Base-by-base conservation (phyloP, 495 filamentous ascomycete species). In the Aspergillus indologenus region DNA sequence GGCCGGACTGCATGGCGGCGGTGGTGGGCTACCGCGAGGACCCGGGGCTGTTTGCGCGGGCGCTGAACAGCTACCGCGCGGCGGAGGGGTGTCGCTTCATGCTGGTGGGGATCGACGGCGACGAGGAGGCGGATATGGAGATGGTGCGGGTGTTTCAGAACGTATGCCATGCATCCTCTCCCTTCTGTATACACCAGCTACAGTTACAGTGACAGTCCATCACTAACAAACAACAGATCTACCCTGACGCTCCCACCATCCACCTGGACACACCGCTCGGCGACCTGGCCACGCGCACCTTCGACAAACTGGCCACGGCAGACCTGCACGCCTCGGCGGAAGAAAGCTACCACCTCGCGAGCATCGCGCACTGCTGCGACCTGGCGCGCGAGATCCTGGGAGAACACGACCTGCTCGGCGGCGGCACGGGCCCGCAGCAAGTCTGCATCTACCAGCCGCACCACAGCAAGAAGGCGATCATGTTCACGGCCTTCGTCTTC, bases 11-110 rank as follows among this genome's bases (percentile, higher is more conserved):
- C 31, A 63, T 73, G 62, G 68, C 70, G 6, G 65, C 63, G 0
- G 65, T 73, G 53, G 70, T 73, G 5, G 70, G 70, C 18, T 73
- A 73, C 57, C 70, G 70, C 22, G 70, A 73, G 58, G 68, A 73
- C 24, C 68, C 68, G 14, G 61, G 62, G 14, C 54, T 73, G 6
- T 73, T 68, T 54, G 53, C 54, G 26, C 63, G 67, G 17, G 68
- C 68, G 17, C 56, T 73, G 56, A 61, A 69, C n/a, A 73, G 70
- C 52, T 73, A 73, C 54, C 63, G 57, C 18, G 47, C 43, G 18
- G 59, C 68, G 0, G 53, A 64, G 6, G 68, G 65, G 15, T 65
- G 67, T 17, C 66, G 69, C 1, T 68, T 73, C 22, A 53, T 69
- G 40, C 66, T 73, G 1, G 63, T 69, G 7, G 68, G 70, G 1